Evolutionary conservation across 2,329 filamentous ascomycete species (phyloP), one percentile per base, ranked within the genome.

Genomic region (Fusarium staphyleae): DNA sequence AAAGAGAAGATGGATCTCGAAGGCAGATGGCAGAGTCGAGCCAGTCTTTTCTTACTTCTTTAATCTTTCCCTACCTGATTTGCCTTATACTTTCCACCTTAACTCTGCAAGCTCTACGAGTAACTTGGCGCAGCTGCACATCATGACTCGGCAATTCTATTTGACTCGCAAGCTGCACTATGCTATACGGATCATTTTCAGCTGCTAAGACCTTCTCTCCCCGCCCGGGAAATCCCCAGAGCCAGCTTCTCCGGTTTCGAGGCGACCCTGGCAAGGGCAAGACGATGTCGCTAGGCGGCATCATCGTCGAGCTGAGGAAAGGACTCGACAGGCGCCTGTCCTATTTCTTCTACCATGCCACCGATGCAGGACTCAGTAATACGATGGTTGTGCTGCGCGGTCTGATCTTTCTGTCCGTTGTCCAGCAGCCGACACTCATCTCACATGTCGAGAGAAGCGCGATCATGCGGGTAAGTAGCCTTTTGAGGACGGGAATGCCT

Each of bases 321-420:
- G 3, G 26, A 9, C 0, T 51, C 42, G 3, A 55, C 69, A 16
- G 70, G 67, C 44, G 69, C 46, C 40, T 68, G 12, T 14, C 64
- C 10, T 67, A 70, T 55, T 78, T 78, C 66, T 80, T 81, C 58
- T 81, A 74, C 54, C 74, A 81, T 49, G 73, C 67, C 5, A 73
- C 71, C 1, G 67, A 79, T 28, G 14, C 55, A 1, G 52, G 65
- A 0, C 57, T 78, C 11, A 77, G 76, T 51, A 77, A 58, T 40
- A 74, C 76, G 1, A 72, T 66, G 3, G 67, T 75, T 4, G 73
- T 78, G 1, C 57, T 81, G 4, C 71, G 74, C 0, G 75, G 78
- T 2, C 68, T 82, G 1, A 69, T 81, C 1, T 78, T 72, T 37
- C 24, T 73, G 15, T 68, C 82, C 8, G 45, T 74, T 9, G 34